Conservation (phyloP, 257 asterid species). For the Solanum habrochaites region DNA sequence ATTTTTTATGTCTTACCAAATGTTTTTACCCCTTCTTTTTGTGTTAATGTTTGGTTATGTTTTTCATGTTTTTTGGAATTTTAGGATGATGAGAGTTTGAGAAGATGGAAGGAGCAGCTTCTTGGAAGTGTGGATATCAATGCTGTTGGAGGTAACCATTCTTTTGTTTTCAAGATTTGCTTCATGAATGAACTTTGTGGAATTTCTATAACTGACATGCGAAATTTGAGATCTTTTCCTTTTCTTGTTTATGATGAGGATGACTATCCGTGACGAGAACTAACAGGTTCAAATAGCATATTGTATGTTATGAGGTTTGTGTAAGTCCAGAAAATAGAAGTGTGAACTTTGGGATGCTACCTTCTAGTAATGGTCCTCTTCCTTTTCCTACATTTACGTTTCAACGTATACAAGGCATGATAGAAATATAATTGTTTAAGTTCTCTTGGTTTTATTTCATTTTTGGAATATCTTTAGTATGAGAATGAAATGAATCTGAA, state of each 20-base stretch:
- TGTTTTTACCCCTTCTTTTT: neutral
- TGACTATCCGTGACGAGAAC: neutral
- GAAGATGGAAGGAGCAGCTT: conserved; percentile 70
- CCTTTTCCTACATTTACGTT: neutral
- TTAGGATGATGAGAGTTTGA: conserved; percentile 66
- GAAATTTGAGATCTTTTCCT: neutral
- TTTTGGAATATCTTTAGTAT: neutral
- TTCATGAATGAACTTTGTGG: neutral
- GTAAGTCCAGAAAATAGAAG: neutral
- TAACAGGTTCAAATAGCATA: neutral
- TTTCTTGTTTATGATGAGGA: neutral
- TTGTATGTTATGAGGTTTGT: neutral
- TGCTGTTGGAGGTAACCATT: conserved; percentile 36
- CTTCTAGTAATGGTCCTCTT: neutral
- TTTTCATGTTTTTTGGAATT: neutral
- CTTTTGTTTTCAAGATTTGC: neutral
- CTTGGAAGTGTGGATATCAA: conserved; percentile 55
- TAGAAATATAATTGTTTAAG: neutral
- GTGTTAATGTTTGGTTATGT: neutral
- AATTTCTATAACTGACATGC: neutral
- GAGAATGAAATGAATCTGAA: neutral
- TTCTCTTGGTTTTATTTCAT: neutral
- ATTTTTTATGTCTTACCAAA: neutral
- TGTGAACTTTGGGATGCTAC: neutral
- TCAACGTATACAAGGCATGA: neutral